These are phyloP conservation scores for Aschersonia sp. DNA, from an alignment of 2,329 filamentous ascomycete genomes.

Conservation along the genomic window DNA sequence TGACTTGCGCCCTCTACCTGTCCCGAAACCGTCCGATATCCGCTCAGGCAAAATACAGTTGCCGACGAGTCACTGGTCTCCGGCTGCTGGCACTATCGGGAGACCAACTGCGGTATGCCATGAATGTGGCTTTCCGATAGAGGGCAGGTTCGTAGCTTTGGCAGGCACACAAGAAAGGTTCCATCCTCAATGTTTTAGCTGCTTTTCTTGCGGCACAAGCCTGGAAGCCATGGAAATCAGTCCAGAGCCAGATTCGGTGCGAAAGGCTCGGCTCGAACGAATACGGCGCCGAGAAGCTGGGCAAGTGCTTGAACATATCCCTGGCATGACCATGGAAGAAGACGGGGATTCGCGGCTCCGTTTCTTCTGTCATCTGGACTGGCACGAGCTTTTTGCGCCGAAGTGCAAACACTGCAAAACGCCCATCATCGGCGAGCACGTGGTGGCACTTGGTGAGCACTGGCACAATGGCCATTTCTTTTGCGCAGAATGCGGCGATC, in stretches of 20 bases:
- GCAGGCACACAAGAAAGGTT: constrained; percentile 62
- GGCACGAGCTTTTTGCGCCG: constrained; percentile 86
- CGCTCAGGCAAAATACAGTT: constrained; percentile 22
- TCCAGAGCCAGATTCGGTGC: constrained; percentile 66
- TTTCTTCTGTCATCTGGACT: constrained; percentile 98
- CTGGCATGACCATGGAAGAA: constrained; percentile 49
- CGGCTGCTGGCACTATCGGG: constrained; percentile 28
- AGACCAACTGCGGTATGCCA: constrained; percentile 62
- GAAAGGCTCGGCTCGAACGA: constrained; percentile 57
- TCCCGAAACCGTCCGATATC: constrained; percentile 21
- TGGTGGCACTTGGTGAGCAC: constrained; percentile 84
- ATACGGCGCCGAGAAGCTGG: constrained; percentile 47
- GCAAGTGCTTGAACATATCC: constrained; percentile 45
- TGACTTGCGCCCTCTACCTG: constrained; percentile 25
- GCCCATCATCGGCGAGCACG: constrained; percentile 87
- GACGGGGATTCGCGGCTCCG: constrained; percentile 61
- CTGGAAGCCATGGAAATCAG: constrained; percentile 96
- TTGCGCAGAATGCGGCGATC: constrained; percentile 95
- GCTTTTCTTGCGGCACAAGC: constrained; percentile 71
- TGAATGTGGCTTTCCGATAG: constrained; percentile 70
- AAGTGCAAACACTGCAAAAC: constrained; percentile 94
- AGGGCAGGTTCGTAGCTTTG: constrained; percentile 79
- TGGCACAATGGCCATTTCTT: constrained; percentile 99
- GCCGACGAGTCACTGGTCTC: constrained; percentile 44
- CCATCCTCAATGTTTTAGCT: constrained; percentile 86